Base-by-base conservation (phyloP, 441 rosid species). In the Pelargonium citronellum region DNA sequence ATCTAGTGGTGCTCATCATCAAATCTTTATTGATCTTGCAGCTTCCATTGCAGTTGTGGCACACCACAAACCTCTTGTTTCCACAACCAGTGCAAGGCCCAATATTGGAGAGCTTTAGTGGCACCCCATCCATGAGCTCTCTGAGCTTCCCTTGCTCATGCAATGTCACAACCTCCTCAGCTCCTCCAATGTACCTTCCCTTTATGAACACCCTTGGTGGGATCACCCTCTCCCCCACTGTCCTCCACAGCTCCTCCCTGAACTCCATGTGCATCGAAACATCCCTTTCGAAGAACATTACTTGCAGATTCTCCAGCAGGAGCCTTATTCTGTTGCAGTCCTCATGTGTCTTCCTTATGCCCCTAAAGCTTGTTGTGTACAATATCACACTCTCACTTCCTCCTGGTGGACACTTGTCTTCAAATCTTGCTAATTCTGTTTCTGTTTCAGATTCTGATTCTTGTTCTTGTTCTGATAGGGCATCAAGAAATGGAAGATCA, bases 141-240 rank as follows among this genome's bases (percentile, higher is more conserved):
- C 78, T 87, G 30, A 91, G 88, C 83, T 82, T 86, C 34, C 99
- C 97, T 74, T 84, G 87, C 69, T 95, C 97, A 57, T 95, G 91
- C 75, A 95, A 72, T 12, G 77, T 70, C 17, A 87, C 82, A 27
- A 89, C 95, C 81, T 87, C 89, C 41, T 90, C 94, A 7, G 92
- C 94, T 75, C 96, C 97, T 63, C 99, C 99, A 30, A 95, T 82
- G 82, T 82, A 86, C 74, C 85, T 89, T 61, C 97, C 99, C 63
- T 71, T 87, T 15, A 95, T 74, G 76, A 95, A 95, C 49, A 95
- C 81, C 80, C 83, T 87, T 1, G 99, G 97, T 37, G 94, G 89
- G 12, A 86, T 77, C 57, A 79, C 92, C 79, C 85, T 85, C 5
- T 75, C 81, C 0, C 87, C 89, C 69, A 88, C 65, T 16, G 85